Evolutionary conservation across 192 early-diverging fungal species (phyloP).

Genomic region (Backusella mclennaniae): DNA sequence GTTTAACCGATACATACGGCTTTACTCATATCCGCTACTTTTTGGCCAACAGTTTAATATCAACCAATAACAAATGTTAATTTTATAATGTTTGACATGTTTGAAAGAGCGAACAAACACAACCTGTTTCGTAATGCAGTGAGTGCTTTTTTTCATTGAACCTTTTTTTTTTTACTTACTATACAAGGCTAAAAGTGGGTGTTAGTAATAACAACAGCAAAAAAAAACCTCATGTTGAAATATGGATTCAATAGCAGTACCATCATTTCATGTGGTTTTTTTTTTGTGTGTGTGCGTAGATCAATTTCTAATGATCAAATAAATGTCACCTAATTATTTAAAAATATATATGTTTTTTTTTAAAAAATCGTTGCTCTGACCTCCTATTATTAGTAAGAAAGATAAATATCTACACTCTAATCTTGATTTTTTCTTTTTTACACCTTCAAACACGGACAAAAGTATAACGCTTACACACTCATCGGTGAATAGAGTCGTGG

Average conservation of each 20-base stretch:
- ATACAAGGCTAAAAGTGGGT: background rate
- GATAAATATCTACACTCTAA: background rate
- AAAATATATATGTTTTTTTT: too few species aligned
- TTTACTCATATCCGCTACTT: background rate
- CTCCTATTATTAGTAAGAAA: background rate
- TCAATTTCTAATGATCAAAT: background rate
- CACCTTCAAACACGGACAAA: background rate
- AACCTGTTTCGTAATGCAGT: background rate
- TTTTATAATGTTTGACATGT: background rate
- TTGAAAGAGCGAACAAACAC: background rate
- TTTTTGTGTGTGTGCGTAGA: background rate
- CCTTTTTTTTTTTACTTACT: background rate
- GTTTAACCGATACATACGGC: background rate
- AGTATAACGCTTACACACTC: background rate
- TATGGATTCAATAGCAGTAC: background rate
- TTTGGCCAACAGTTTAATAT: background rate
- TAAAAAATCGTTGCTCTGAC: too few species aligned
- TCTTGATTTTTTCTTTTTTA: background rate
- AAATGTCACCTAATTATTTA: too few species aligned
- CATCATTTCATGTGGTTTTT: background rate
- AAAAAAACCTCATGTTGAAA: background rate
- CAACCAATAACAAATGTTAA: background rate
- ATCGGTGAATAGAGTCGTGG: background rate
- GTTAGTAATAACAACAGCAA: background rate
- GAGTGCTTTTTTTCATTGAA: background rate